These are phyloP conservation scores for Cyberlindnera mississippiensis DNA, from an alignment of 805 yeast genomes.

Conservation along the genomic window DNA sequence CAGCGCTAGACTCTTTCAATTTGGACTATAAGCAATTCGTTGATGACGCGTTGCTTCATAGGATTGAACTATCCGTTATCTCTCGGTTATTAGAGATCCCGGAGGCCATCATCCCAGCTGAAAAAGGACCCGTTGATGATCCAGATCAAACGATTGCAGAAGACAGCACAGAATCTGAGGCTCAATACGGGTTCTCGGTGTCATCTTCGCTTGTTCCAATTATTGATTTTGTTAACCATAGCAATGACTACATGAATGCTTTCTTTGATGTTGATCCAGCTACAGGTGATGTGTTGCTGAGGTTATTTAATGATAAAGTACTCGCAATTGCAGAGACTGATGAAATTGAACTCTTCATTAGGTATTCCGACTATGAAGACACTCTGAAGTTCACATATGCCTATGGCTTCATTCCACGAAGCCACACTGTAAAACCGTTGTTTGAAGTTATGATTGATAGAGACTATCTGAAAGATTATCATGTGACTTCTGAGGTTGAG, in stretches of 20 bases:
- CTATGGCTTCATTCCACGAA: conserved; percentile 46
- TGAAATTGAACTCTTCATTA: conserved; percentile 38
- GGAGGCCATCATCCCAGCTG: conserved; percentile 16
- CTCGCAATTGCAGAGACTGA: not conserved
- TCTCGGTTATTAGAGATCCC: conserved; percentile 70
- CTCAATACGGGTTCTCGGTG: conserved; percentile 40
- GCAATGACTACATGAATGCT: conserved; percentile 42
- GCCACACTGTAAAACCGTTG: conserved; percentile 15
- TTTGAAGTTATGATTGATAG: conserved; percentile 35
- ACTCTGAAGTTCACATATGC: conserved; percentile 35
- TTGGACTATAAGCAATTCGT: conserved; percentile 9
- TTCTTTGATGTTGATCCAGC: conserved; percentile 55
- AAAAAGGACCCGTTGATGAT: not conserved
- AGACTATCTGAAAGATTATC: conserved; percentile 13
- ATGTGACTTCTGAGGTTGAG: conserved; percentile 10
- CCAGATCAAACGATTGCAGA: too few species aligned
- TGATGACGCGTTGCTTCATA: conserved; percentile 16
- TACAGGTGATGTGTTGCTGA: conserved; percentile 41
- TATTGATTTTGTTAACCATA: conserved; percentile 66
- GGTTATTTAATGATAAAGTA: conserved; percentile 18
- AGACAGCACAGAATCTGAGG: too few species aligned
- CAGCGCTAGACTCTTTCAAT: conserved; percentile 23
- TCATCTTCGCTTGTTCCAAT: conserved; percentile 61
- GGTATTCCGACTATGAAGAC: conserved; percentile 43
- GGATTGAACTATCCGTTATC: conserved; percentile 42